phyloP scores from a whole-genome alignment of 202 grass and related monocot genomes.

The Panicum hallii region DNA sequence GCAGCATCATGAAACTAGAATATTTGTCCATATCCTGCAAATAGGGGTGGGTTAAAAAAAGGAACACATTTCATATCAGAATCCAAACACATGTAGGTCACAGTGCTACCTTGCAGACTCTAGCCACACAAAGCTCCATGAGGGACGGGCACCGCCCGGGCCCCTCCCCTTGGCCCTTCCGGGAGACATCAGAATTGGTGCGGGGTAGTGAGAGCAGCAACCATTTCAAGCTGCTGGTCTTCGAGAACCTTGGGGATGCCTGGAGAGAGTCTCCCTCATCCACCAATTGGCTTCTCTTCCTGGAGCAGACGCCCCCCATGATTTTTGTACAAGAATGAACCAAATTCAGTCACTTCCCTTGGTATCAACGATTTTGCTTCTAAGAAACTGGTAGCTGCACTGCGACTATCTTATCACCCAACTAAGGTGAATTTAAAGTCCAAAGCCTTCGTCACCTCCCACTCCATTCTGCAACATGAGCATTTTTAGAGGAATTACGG shows the following conservation, averaged over 20 bases:
- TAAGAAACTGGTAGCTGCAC: constrained; percentile 13
- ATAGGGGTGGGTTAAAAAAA: neutral
- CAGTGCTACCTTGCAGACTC: constrained; percentile 70
- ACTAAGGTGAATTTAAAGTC: neutral
- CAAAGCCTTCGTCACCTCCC: constrained; percentile 7
- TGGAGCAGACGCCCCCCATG: constrained; percentile 93
- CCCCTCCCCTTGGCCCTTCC: constrained; percentile 49
- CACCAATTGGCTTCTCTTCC: constrained; percentile 81
- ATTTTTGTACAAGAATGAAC: neutral
- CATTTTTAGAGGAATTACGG: neutral
- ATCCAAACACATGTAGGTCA: neutral
- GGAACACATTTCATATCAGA: neutral
- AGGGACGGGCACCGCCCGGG: constrained; percentile 65
- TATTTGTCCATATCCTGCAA: constrained; percentile 85
- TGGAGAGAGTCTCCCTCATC: constrained; percentile 56
- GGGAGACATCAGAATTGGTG: constrained; percentile 52
- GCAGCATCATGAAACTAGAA: constrained; percentile 71
- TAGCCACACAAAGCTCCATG: constrained; percentile 86
- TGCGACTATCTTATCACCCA: constrained; percentile 10
- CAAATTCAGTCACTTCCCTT: constrained; percentile 21
- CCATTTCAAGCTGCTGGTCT: constrained; percentile 90
- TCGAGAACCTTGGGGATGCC: constrained; percentile 68
- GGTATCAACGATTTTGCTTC: constrained; percentile 9
- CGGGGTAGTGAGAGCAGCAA: constrained; percentile 74
- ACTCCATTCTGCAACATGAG: constrained; percentile 46